Conservation (phyloP, 805 yeast species). For the Zygosaccharomyces bisporus region DNA sequence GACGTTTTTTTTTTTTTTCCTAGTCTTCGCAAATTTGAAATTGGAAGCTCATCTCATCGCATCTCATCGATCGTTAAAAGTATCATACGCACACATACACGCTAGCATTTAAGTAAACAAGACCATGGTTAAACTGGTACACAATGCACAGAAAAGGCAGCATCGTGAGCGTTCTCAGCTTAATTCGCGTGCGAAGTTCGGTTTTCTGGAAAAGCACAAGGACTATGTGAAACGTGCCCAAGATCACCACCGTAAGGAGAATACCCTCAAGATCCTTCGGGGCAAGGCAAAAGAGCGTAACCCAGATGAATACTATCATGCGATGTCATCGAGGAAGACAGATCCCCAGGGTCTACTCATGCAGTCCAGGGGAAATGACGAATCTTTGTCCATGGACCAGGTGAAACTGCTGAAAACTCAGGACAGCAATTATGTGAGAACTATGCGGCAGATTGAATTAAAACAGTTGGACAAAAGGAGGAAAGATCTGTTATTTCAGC, state of each 20-base stretch:
- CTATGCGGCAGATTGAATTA: slow-evolving; percentile 66
- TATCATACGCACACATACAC: too few species aligned
- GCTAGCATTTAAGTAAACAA: too few species aligned
- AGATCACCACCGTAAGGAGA: slow-evolving; percentile 57
- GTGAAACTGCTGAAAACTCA: slow-evolving; percentile 83
- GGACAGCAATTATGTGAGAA: slow-evolving; percentile 80
- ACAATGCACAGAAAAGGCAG: slow-evolving; percentile 92
- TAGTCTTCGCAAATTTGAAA: slow-evolving; percentile 33
- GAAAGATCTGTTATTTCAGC: slow-evolving; percentile 45
- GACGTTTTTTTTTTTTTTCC: neutral
- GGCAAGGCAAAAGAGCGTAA: slow-evolving; percentile 70
- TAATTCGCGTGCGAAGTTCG: slow-evolving; percentile 63
- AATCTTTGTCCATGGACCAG: slow-evolving; percentile 63
- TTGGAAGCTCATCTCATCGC: slow-evolving; percentile 54
- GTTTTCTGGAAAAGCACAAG: slow-evolving; percentile 89
- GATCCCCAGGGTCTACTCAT: slow-evolving; percentile 67
- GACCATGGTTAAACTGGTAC: slow-evolving; percentile 75
- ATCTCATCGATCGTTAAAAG: too few species aligned
- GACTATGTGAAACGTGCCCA: slow-evolving; percentile 72
- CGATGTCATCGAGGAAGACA: slow-evolving; percentile 70
- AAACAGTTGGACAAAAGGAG: slow-evolving; percentile 54
- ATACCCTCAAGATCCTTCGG: slow-evolving; percentile 62
- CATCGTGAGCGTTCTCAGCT: slow-evolving; percentile 94
- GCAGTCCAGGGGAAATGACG: slow-evolving; percentile 56
- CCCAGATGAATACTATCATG: slow-evolving; percentile 96